Conservation (phyloP, 352 stramenopile species). For the Phytophthora litchii region DNA sequence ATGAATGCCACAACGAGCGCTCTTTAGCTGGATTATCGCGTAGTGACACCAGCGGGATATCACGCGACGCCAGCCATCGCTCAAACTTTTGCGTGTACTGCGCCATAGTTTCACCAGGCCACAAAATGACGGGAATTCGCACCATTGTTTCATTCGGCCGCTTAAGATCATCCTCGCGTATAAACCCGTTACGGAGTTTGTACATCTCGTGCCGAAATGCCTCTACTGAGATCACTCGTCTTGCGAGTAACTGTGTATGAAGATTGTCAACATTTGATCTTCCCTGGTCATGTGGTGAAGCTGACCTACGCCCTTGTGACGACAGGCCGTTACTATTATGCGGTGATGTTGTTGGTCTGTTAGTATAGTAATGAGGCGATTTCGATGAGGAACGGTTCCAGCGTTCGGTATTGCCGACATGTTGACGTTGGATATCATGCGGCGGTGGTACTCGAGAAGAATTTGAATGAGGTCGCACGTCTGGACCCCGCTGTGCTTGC, state of each 20-base stretch:
- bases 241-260: constrained; percentile 23
- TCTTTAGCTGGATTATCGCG: constrained; percentile 29
- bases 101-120: constrained; percentile 28
- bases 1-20: constrained; percentile 36
- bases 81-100: constrained; percentile 35
- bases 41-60: constrained; percentile 16
- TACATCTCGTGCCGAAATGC: constrained; percentile 33
- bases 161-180: constrained; percentile 34
- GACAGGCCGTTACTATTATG: constrained; percentile 6
- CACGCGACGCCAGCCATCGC: constrained; percentile 32
- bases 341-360: constrained; percentile 11
- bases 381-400: constrained; percentile 10
- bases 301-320: constrained; percentile 8
- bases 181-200: constrained; percentile 29
- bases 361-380: constrained; percentile 7
- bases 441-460: background rate
- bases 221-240: constrained; percentile 36
- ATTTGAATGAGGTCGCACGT: background rate
- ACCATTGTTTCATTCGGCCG: constrained; percentile 30
- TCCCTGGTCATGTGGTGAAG: constrained; percentile 10
- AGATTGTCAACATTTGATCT: constrained; percentile 1
- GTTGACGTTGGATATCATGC: constrained; percentile 3
- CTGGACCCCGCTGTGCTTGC: background rate
- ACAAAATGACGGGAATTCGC: constrained; percentile 25
- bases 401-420: background rate